Evolutionary conservation across 2,329 filamentous ascomycete genomes (phyloP).

Genomic region (Cercospora citrullina): DNA sequence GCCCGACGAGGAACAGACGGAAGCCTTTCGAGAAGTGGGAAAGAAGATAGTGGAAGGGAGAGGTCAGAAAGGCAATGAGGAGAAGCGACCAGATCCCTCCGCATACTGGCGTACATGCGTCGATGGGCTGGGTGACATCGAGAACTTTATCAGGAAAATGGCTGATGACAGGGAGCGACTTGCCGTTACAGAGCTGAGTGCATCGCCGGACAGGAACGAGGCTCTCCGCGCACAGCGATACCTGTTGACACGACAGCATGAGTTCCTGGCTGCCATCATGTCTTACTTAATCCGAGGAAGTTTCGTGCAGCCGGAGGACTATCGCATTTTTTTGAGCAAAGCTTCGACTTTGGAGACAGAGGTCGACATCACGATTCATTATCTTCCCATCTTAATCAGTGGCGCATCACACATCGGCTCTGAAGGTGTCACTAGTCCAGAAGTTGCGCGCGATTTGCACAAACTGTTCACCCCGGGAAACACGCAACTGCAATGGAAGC

Average conservation of each 20-base stretch:
- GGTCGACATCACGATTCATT: slow-evolving; percentile 73
- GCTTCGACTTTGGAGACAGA: slow-evolving; percentile 74
- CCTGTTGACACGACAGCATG: slow-evolving; percentile 85
- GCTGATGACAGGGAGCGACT: slow-evolving; percentile 74
- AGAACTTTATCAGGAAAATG: slow-evolving; percentile 72
- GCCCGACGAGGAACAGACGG: slow-evolving; percentile 37
- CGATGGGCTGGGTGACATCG: slow-evolving; percentile 72
- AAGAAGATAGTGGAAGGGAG: slow-evolving; percentile 56
- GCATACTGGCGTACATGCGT: slow-evolving; percentile 74
- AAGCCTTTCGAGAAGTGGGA: slow-evolving; percentile 58
- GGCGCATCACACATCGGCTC: slow-evolving; percentile 79
- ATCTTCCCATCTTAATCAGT: slow-evolving; percentile 75
- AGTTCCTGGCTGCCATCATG: slow-evolving; percentile 78
- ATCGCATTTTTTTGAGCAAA: slow-evolving; percentile 67
- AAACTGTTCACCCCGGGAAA: slow-evolving; percentile 63
- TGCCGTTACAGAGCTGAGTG: slow-evolving; percentile 68
- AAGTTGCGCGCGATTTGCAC: slow-evolving; percentile 73
- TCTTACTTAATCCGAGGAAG: slow-evolving; percentile 75
- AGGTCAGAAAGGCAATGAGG: slow-evolving; percentile 46
- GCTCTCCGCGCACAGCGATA: slow-evolving; percentile 76
- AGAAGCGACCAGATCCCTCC: slow-evolving; percentile 50
- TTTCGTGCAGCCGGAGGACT: slow-evolving; percentile 69
- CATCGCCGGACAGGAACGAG: slow-evolving; percentile 67
- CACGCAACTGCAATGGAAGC: slow-evolving; percentile 68
- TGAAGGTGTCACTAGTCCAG: slow-evolving; percentile 60